phyloP scores from a whole-genome alignment of 257 asterid species.

The Prunella vulgaris region DNA sequence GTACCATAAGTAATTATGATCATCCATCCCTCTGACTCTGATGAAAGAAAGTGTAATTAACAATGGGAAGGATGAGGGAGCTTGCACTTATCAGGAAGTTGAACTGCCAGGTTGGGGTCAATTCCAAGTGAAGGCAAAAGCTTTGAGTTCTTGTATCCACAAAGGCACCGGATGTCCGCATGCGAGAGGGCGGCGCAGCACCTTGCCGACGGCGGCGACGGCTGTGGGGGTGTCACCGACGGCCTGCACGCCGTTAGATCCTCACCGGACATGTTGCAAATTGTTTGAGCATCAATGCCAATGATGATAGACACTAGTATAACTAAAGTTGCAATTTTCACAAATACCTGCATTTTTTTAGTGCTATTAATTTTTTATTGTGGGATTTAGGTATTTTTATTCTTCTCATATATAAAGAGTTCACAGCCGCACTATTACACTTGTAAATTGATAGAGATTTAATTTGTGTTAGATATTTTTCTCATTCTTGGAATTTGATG shows the following conservation, averaged over 20 bases:
- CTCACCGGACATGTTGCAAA: constrained; percentile 38
- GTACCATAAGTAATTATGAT: too few species aligned
- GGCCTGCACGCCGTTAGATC: constrained; percentile 56
- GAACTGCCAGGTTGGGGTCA: constrained; percentile 48
- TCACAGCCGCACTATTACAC: background rate
- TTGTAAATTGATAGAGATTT: background rate
- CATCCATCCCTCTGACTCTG: too few species aligned
- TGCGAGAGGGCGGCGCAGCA: constrained; percentile 58
- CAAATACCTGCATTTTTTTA: background rate
- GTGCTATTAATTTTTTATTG: background rate
- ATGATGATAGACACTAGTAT: background rate
- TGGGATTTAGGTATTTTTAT: background rate
- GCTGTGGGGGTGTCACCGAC: constrained; percentile 44
- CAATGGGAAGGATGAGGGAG: constrained; percentile 47
- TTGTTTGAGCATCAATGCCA: constrained; percentile 24
- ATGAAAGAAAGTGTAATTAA: background rate
- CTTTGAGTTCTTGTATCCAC: constrained; percentile 47
- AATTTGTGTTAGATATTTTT: background rate
- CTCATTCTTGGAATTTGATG: background rate
- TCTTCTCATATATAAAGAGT: background rate
- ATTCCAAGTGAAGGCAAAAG: constrained; percentile 47
- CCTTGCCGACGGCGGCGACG: constrained; percentile 41
- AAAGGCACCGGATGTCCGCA: constrained; percentile 53
- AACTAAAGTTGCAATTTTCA: background rate
- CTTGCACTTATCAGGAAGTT: constrained; percentile 51